phyloP scores from a whole-genome alignment of 495 filamentous ascomycete species.

The Neurospora sp. region DNA sequence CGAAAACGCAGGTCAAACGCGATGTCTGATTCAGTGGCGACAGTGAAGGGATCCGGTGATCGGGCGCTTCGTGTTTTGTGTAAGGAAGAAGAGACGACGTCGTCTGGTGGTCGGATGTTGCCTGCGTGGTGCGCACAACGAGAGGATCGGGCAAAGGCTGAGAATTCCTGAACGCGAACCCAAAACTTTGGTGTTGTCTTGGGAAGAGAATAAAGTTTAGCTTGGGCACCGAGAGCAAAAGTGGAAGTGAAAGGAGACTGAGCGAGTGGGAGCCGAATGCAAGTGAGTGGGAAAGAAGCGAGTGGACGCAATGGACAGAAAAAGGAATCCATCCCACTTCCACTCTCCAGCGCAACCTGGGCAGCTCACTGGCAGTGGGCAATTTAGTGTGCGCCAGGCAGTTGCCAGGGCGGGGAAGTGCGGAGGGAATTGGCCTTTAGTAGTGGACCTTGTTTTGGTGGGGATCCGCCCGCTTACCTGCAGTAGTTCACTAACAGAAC shows the following conservation, averaged over 20 bases:
- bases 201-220: not conserved
- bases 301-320: not conserved
- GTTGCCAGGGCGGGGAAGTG: not conserved
- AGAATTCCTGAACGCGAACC: not conserved
- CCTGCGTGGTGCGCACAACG: not conserved
- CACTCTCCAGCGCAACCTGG: not conserved
- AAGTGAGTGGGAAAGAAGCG: not conserved
- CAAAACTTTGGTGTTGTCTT: not conserved
- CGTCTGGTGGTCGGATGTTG: not conserved
- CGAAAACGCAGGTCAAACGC: not conserved
- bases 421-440: not conserved
- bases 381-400: not conserved
- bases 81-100: not conserved
- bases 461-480: slow-evolving; percentile 15
- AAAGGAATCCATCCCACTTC: not conserved
- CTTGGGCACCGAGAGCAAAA: not conserved
- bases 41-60: not conserved
- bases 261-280: not conserved
- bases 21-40: not conserved
- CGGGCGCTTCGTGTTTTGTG: not conserved
- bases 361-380: not conserved
- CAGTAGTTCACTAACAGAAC: slow-evolving; percentile 2
- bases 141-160: not conserved
- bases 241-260: not conserved
- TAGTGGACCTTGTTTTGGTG: not conserved